Evolutionary conservation across 1,284 basidiomycete species (phyloP), one percentile per base, ranked within the genome.

Genomic region (Puccinia novopanici): DNA sequence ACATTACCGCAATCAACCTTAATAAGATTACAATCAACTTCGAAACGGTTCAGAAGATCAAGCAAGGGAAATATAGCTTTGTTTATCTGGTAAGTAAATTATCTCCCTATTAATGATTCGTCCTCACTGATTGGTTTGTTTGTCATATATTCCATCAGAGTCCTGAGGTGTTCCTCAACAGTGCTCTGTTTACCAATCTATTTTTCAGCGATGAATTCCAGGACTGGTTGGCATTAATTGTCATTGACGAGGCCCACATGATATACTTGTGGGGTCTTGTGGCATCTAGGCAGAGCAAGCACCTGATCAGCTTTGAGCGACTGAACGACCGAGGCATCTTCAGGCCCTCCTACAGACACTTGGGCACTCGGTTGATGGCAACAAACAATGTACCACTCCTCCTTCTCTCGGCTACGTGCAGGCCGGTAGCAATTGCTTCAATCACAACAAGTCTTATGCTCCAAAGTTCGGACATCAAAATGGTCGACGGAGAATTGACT

Each of bases 161-260:
- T n/a, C 70, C 70, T 72, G 70, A 72, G 34, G 70, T 72, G 12
- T 54, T 52, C 24, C 45, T 72, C 45, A 48, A 48, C 17, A 48
- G 45, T 48, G 10, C 45, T 1, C 17, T 48, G 45, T 48, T 48
- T 19, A 50, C 48, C 0, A 1, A 30, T 0, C 19, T 72, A 27
- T 72, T 72, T 40, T 72, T 72, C 70, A 52, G 48, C 17, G 27
- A 17, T 3, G 70, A 72, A 13, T 72, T 72, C 4, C 48, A 72
- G 45, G 0, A 55, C 30, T 3, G 19, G 10, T 37, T 72, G 22
- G 54, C 54, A 13, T 54, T 72, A 22, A 72, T 54, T 50, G 70
- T 72, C 0, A 37, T 72, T 72, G 70, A 72, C 3, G 27, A 72
- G 34, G 70, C 70, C 59, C 59, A 48, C 2, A 9, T 48, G 8